Base-by-base conservation (phyloP, 768 basidiomycete genomes). In the Mycena crocata region DNA sequence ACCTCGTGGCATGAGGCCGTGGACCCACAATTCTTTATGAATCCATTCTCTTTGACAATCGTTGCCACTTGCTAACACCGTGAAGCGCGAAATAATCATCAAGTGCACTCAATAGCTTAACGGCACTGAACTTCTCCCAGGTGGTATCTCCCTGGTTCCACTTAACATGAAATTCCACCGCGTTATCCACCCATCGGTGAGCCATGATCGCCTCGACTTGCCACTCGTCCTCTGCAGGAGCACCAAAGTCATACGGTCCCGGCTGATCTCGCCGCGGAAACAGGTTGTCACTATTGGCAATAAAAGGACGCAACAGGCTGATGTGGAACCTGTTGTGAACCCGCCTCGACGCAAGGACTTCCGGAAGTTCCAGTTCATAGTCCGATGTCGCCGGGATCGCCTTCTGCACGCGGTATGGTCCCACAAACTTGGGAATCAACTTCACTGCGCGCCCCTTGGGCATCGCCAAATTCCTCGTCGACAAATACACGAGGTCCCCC, bases 291-390 rank as follows among this genome's bases (percentile, higher is more conserved):
- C 84, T 77, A 26, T 77, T 79, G 0, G 72, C 69, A 0, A 75
- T 51, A 37, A 79, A 58, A n/a, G 63, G 45, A 4, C 45, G 4
- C 23, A 46, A 24, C 5, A 46, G 21, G n/a, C 45, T 46, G 12
- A 46, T 28, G 68, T 85, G 81, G 52, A 84, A 85, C 13, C 49
- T 76, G 0, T 72, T 71, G 44, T 80, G 77, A 10, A 84, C 75
- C 2, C 76, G 32, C 2, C 77, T 63, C 15, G 39, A 34, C 50
- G n/a, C 24, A 0, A 81, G 61, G 6, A 74, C 76, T 0, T 49
- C 44, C 0, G 79, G 73, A 5, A 81, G 40, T 7, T 79, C 73
- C 7, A 81, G 46, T 10, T 21, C 69, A 64, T 80, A 83, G 1
- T 64, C 76, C 0, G 73, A 79, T 1, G 49, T 76, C 5, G 54